These are phyloP conservation scores for Vaccinium macrocarpon DNA, from an alignment of 148 eudicot genomes.

Conservation along the genomic window DNA sequence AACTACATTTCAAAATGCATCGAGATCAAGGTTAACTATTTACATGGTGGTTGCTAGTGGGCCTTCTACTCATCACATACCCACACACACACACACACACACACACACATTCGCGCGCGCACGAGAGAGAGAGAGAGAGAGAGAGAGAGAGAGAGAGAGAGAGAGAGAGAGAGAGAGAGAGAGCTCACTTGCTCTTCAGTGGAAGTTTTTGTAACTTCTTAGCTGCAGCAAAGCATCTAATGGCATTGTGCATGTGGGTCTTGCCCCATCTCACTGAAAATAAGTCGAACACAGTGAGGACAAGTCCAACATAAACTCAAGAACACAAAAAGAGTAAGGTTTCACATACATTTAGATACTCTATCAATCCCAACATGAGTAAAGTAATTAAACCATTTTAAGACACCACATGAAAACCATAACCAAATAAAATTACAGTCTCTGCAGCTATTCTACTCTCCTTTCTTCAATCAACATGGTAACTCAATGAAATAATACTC, in stretches of 20 bases:
- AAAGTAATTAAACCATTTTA: background rate
- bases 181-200: conserved; percentile 63
- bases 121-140: background rate
- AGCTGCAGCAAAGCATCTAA: conserved; percentile 58
- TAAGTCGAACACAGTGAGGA: conserved; percentile 18
- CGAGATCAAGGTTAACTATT: background rate
- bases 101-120: no score
- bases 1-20: background rate
- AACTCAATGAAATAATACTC: background rate
- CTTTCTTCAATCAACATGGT: background rate
- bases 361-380: background rate
- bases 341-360: background rate
- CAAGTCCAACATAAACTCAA: background rate
- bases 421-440: background rate
- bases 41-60: background rate
- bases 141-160: background rate
- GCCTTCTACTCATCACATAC: background rate
- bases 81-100: background rate
- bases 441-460: no score
- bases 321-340: background rate
- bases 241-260: conserved; percentile 25
- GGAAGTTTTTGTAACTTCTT: conserved; percentile 47
- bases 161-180: conserved; percentile 7
- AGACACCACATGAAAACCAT: background rate
- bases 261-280: conserved; percentile 45